Evolutionary conservation across 177 flowering plant species (phyloP).

Genomic region (Telopea speciosissima): DNA sequence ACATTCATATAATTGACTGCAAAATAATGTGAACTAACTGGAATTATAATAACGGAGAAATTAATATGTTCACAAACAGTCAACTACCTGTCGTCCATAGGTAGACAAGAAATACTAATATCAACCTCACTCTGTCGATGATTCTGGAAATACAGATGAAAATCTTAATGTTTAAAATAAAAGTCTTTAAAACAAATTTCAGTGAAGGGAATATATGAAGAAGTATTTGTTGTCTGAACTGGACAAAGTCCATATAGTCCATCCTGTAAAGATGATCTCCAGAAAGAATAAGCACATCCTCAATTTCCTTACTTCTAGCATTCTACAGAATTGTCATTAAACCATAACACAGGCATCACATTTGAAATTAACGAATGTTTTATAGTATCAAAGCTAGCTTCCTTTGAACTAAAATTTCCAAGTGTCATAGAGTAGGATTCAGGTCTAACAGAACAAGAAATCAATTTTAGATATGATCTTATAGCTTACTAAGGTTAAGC

Average conservation of each 20-base stretch:
- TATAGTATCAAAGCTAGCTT: not conserved
- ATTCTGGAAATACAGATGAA: constrained; percentile 36
- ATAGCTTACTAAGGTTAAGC: too few species aligned
- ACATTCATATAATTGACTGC: too few species aligned
- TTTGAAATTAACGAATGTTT: not conserved
- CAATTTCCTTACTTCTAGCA: constrained; percentile 70
- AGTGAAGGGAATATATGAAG: not conserved
- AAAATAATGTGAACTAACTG: not conserved
- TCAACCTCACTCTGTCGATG: constrained; percentile 93
- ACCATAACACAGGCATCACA: not conserved
- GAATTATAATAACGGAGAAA: not conserved
- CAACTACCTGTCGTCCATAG: constrained; percentile 83
- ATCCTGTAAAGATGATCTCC: constrained; percentile 95
- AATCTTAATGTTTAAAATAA: not conserved
- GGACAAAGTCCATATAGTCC: constrained; percentile 94
- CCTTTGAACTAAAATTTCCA: too few species aligned
- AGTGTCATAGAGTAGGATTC: too few species aligned
- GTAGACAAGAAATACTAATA: constrained; percentile 71
- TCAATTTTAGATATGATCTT: not conserved
- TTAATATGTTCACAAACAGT: not conserved
- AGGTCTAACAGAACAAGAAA: not conserved
- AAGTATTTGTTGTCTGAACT: constrained; percentile 31
- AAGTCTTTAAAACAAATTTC: not conserved
- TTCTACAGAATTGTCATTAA: constrained; percentile 38
- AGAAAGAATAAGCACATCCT: constrained; percentile 84